Base-by-base conservation (phyloP, 208 protist genomes). In the Leishmania tarentolae region DNA sequence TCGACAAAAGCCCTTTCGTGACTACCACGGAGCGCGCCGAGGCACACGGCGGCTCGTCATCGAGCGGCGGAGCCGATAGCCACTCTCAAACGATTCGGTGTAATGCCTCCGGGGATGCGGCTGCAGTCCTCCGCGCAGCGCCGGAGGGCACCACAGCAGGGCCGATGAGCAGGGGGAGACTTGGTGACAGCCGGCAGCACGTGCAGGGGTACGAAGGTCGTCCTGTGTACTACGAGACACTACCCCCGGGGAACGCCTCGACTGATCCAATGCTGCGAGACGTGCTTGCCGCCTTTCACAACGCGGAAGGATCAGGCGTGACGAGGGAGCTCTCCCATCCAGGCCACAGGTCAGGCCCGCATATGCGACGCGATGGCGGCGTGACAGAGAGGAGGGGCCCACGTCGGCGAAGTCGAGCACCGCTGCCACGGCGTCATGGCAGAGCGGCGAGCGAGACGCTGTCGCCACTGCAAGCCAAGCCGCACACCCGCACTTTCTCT, bases 251-350 rank as follows among this genome's bases (percentile, higher is more conserved):
- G 52, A 68, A 57, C 57, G 13, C 79, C 44, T 40, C 82, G 13
- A 81, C 68, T 53, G 82, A 85, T 37, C 76, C 82, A 42, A 77
- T 85, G 21, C 42, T 85, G 50, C 73, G 79, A n/a, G 82, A 85
- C 31, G 63, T 85, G 42, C 61, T 85, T 15, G 71, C 82, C 35
- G 71, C 72, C 17, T 57, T 85, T 17, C 59, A 78, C 1, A 77
- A 82, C 35, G 68, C n/a, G 59, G 68, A 52, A 42, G 42, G 9
- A 24, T 24, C 28, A 42, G 42, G 52, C 21, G 44, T 50, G 68
- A 31, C 68, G 44, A 24, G 15, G 68, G 68, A 28, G 44, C 68
- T n/a, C 68, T 72, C 68, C 47, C 6, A 57, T 53, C 35, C 3
- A 6, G 63, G 57, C 42, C 31, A 42, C 7, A 9, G 7, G 4